Evolutionary conservation across 108 stramenopile genomes (phyloP), one percentile per base, ranked within the genome.

Genomic region (Phaeodactylum tricornutum): DNA sequence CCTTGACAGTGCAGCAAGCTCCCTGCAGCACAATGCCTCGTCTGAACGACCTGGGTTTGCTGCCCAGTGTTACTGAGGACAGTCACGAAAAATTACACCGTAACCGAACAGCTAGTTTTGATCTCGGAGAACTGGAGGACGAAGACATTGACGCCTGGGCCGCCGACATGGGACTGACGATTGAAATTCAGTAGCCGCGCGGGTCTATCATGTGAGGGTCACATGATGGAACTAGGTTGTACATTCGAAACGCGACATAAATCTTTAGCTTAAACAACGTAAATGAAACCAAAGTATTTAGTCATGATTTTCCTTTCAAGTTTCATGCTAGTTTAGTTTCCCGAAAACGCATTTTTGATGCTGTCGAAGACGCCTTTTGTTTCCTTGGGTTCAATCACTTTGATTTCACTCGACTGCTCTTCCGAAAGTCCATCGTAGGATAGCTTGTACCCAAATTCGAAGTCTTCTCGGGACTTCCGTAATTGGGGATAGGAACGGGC

Each of bases 371-470:
- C 61, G 23, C 84, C 77, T 51, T 77, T 84, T 24, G 57, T 43
- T 37, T 84, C 84, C 63, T 81, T 83, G 17, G 77, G 59, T 50
- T 84, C 87, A 28, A 86, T 67, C 6, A 67, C 55, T 4, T 65
- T 24, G 31, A 85, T 71, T 24, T 61, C 48, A 39, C 72, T 83
- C 28, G 67, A 60, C 62, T 77, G 62, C 6, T 86, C 84, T 42
- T 86, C 75, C 8, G 51, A 55, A 46, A 87, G 67, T 29, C 85
- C 85, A 26, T 51, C 29, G 34, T 51, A 85, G 6, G 62, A 66
- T 40, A 92, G 34, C 29, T 79, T 87, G 69, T 92, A 92, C 16
- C 89, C 89, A 59, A 63, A 92, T 64, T 87, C 56, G 9, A 57
- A 32, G 8, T 37, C 33, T 16, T 57, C 46, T 35, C 46, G 19